These are phyloP conservation scores for Tilletia walkeri DNA, from an alignment of 1,284 basidiomycete genomes.

Conservation along the genomic window DNA sequence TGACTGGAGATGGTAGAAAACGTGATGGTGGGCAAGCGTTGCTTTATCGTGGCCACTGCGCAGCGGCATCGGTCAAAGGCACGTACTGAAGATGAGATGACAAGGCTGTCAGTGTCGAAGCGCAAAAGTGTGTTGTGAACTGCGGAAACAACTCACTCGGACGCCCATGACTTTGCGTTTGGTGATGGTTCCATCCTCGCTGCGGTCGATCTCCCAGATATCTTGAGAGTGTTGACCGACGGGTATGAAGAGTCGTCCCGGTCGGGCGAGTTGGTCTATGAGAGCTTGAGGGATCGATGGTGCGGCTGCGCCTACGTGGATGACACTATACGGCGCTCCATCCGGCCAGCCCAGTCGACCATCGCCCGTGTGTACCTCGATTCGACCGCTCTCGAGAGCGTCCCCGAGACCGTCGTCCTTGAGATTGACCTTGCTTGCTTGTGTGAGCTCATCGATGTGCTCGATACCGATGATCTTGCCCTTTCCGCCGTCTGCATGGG, in stretches of 20 bases:
- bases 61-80: slow-evolving; percentile 40
- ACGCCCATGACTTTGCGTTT: slow-evolving; percentile 76
- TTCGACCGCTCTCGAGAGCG: slow-evolving; percentile 62
- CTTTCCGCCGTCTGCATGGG: slow-evolving; percentile 22
- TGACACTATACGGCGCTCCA: slow-evolving; percentile 76
- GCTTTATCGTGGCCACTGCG: slow-evolving; percentile 31
- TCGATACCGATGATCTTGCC: slow-evolving; percentile 86
- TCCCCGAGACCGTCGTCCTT: slow-evolving; percentile 66
- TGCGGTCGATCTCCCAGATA: slow-evolving; percentile 59
- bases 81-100: slow-evolving; percentile 30
- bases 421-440: slow-evolving; percentile 71
- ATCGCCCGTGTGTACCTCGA: slow-evolving; percentile 73
- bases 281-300: slow-evolving; percentile 67
- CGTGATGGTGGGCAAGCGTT: neutral
- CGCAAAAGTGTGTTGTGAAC: too few species aligned
- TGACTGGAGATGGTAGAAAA: too few species aligned
- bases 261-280: slow-evolving; percentile 71
- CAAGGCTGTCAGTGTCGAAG: too few species aligned
- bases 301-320: slow-evolving; percentile 92
- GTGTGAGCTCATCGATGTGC: slow-evolving; percentile 65
- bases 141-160: slow-evolving; percentile 61
- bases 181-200: slow-evolving; percentile 68
- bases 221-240: slow-evolving; percentile 60
- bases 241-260: slow-evolving; percentile 91
- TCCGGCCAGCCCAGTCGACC: slow-evolving; percentile 65